Base-by-base conservation (phyloP, 1,139 yeast genomes). In the Arxiozyma telluris region DNA sequence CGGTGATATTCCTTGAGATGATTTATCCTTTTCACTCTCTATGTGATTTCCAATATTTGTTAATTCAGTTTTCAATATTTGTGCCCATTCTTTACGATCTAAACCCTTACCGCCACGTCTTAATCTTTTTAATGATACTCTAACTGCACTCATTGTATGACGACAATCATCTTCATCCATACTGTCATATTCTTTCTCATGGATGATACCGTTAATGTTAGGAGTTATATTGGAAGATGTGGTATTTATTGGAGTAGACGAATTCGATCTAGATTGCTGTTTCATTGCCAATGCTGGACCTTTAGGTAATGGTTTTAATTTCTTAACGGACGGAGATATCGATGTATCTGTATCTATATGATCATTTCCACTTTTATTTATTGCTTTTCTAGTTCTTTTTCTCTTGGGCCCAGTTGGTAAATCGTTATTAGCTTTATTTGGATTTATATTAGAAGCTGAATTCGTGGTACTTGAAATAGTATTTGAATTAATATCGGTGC, bases 61-160 rank as follows among this genome's bases (percentile, higher is more conserved):
- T 58, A 94, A 75, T 63, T 93, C 96, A 27, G 74, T 75, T 70
- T 87, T 86, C 61, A 94, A 75, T 27, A 86, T 77, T 38, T 73
- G 73, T 18, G 95, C 93, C 90, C 96, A 93, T 64, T 83, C 96
- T 55, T 82, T 80, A 62, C 93, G 86, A 55, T 86, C 96, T 61
- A 88, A 73, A 0, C 96, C 96, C 56, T 83, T 79, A 57, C 83
- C 83, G 44, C 96, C 96, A 61, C 83, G 81, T 64, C 86, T 87
- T 64, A 94, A 77, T 50, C 82, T 79, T 69, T 81, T 79, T 60
- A 93, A 77, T 15, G 96, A 87, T 55, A 78, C 79, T 45, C 87
- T 80, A 50, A 93, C 88, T 9, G 94, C 88, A 55, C 81, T 80
- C 73, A 93, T 76, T 0, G 77, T 72, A 18, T 73, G 71, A 68